Evolutionary conservation across 2,329 filamentous ascomycete genomes (phyloP), one percentile per base, ranked within the genome.

Genomic region (Botrytis pseudocinerea): DNA sequence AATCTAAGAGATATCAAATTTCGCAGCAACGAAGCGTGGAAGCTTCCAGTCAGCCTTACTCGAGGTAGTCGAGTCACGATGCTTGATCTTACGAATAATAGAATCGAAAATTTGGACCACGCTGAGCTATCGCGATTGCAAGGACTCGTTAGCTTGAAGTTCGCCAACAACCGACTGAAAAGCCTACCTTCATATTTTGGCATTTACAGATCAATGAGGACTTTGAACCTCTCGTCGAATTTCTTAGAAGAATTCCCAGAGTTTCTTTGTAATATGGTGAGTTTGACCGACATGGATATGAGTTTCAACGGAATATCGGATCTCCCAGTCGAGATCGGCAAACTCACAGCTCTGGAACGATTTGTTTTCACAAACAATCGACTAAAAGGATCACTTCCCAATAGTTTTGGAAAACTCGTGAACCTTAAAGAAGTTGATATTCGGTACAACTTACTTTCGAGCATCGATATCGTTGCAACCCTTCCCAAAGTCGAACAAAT

Each of bases 321-420:
- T 71, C 84, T 99, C 12, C 94, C 95, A 0, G 90, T 91, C 22
- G 85, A 91, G 75, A 93, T 99, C 76, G 93, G 94, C 10, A 89
- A 90, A 72, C 83, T 99, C 73, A 89, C 87, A 73, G 93, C 91
- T 71, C 84, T 99, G 54, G 96, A 98, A 82, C 91, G 95, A 76
- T 88, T 99, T 44, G 94, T 96, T 84, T 95, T 97, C 77, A 98
- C 96, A 2, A 99, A 99, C 83, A 99, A 99, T 82, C 91, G 92
- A 74, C 85, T 99, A 22, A 87, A 88, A 32, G 93, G 93, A 4
- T 86, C 90, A 10, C 89, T 98, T 51, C 93, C 94, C 14, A 84
- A 88, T 1, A 88, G 90, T 0, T 93, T 98, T 79, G 88, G 86
- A 75, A 86, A 92, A n/a, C 84, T 98, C 12, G 83, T 87, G 64